Evolutionary conservation across 176 grass and related monocot genomes (phyloP).

Genomic region (Themeda triandra): DNA sequence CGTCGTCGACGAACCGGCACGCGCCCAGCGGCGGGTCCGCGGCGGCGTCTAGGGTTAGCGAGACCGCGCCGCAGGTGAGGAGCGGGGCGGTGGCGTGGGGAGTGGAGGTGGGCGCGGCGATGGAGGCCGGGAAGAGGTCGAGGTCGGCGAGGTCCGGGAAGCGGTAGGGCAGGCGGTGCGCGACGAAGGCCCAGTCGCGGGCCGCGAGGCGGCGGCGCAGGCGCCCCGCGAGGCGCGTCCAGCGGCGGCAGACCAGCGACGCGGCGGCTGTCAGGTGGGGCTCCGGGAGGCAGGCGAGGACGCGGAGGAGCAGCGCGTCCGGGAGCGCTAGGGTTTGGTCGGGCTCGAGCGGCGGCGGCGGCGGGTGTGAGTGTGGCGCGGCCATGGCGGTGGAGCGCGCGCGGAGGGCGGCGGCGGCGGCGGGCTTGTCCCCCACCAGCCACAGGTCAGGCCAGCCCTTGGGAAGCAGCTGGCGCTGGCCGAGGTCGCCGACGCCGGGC

Average conservation of each 20-base stretch:
- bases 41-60: constrained; percentile 52
- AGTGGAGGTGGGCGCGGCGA: constrained; percentile 37
- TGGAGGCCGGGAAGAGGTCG: constrained; percentile 79
- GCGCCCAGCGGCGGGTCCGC: constrained; percentile 51
- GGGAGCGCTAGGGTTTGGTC: constrained; percentile 60
- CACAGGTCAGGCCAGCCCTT: constrained; percentile 48
- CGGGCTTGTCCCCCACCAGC: constrained; percentile 5
- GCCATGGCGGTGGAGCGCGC: background rate
- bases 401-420: background rate
- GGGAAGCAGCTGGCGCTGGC: constrained; percentile 3
- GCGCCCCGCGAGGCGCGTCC: constrained; percentile 67
- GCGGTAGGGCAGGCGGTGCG: constrained; percentile 59
- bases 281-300: constrained; percentile 58
- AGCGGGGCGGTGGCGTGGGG: constrained; percentile 26
- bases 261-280: constrained; percentile 40
- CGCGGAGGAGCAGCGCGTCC: constrained; percentile 56
- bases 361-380: background rate
- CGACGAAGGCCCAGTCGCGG: constrained; percentile 75
- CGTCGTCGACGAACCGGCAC: constrained; percentile 55
- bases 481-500: constrained; percentile 13
- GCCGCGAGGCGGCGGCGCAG: constrained; percentile 71
- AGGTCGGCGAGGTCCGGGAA: constrained; percentile 70
- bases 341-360: background rate
- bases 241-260: constrained; percentile 83
- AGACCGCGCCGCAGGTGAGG: constrained; percentile 54